phyloP scores from a whole-genome alignment of 306 rosid genomes.

The Quercus aquifolioides region DNA sequence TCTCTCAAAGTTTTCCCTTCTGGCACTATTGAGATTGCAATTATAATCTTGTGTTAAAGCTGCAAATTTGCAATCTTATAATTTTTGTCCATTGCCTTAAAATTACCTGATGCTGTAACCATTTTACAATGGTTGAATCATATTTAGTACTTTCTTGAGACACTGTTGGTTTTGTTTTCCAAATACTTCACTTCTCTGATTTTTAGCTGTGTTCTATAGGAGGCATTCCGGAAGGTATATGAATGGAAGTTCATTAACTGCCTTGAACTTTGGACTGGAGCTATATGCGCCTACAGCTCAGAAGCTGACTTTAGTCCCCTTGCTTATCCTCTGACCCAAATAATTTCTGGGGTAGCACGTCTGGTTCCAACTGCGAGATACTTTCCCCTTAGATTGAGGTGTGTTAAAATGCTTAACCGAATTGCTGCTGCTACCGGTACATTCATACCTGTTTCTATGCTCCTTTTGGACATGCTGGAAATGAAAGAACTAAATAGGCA shows the following conservation, averaged over 20 bases:
- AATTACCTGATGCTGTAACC: background rate
- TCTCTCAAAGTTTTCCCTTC: background rate
- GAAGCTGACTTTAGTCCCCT: constrained; percentile 80
- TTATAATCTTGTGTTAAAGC: constrained; percentile 11
- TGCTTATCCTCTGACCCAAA: constrained; percentile 85
- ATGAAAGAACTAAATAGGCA: constrained; percentile 89
- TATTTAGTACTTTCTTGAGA: background rate
- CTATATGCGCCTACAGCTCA: constrained; percentile 66
- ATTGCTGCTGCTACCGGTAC: constrained; percentile 65
- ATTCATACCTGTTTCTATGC: constrained; percentile 80
- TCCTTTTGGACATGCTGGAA: constrained; percentile 92
- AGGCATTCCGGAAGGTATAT: constrained; percentile 88
- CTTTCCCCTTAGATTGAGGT: constrained; percentile 80
- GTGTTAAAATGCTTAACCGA: constrained; percentile 77
- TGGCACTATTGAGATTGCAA: background rate
- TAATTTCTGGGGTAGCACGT: constrained; percentile 83
- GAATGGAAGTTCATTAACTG: constrained; percentile 92
- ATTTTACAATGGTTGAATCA: background rate
- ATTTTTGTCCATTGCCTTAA: background rate
- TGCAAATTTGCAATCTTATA: constrained; percentile 5
- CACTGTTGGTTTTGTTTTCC: background rate
- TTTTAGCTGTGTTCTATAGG: constrained; percentile 49
- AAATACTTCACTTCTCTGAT: constrained; percentile 13
- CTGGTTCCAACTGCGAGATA: constrained; percentile 89
- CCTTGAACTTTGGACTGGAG: constrained; percentile 95